These are phyloP conservation scores for Linnemannia elongata DNA, from an alignment of 192 early-diverging fungal species.

Conservation along the genomic window DNA sequence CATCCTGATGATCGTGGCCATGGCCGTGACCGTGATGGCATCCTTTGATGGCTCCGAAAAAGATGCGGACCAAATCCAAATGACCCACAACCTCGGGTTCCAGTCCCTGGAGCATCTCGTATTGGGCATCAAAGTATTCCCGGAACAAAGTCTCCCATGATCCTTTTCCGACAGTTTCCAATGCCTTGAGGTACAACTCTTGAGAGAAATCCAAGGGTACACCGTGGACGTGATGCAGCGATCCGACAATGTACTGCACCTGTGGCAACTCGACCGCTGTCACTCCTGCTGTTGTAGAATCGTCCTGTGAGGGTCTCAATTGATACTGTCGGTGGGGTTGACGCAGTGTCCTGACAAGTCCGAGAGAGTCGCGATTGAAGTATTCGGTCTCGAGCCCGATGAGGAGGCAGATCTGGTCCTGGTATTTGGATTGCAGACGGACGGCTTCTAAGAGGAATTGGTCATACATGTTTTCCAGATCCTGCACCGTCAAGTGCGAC, in stretches of 20 bases:
- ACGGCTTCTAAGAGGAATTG: conserved; percentile 82
- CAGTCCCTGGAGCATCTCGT: conserved; percentile 75
- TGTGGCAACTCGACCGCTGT: conserved; percentile 12
- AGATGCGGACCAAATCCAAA: conserved; percentile 95
- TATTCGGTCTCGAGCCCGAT: conserved; percentile 93
- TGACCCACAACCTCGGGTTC: conserved; percentile 93
- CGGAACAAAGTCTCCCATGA: conserved; percentile 69
- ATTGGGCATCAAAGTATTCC: conserved; percentile 93
- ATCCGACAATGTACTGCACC: conserved; percentile 93
- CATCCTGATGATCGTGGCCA: background rate
- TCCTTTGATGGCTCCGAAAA: conserved; percentile 60
- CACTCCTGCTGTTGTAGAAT: background rate
- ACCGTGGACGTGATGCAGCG: conserved; percentile 88
- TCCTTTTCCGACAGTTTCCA: conserved; percentile 49
- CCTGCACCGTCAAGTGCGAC: conserved; percentile 73
- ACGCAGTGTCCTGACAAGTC: conserved; percentile 65
- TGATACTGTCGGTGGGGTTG: conserved; percentile 30
- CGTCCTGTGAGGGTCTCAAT: background rate
- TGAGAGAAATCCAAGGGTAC: conserved; percentile 89
- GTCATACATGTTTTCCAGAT: conserved; percentile 73
- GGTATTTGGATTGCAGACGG: conserved; percentile 77
- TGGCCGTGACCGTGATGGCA: conserved; percentile 5
- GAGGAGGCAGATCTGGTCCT: conserved; percentile 74
- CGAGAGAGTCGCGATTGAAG: conserved; percentile 54
- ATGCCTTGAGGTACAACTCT: conserved; percentile 67